Percentiles rank a stretch among this genome's conserved stretches.
phyloP scores from a whole-genome alignment of 495 filamentous ascomycete species.

The Acidiella bohemica region DNA sequence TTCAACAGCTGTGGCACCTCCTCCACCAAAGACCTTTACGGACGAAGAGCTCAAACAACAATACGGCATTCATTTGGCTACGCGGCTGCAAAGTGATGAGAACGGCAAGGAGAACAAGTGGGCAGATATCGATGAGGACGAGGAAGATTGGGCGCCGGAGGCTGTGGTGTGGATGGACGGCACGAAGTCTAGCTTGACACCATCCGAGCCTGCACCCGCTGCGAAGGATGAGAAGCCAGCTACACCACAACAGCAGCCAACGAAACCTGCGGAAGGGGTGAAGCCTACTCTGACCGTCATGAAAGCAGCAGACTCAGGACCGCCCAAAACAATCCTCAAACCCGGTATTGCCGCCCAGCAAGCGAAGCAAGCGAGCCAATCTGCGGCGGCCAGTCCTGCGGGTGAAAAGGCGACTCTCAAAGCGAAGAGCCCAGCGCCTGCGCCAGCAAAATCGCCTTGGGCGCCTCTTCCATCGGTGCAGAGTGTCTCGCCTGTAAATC shows the following conservation, averaged over 20 bases:
- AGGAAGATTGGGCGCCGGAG: conserved; percentile 95
- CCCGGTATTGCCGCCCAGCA: conserved; percentile 22
- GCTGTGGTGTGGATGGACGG: conserved; percentile 95
- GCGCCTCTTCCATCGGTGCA: conserved; percentile 73
- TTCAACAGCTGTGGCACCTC: conserved; percentile 54
- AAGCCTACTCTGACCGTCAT: conserved; percentile 7
- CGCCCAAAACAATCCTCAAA: conserved; percentile 31
- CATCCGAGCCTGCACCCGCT: conserved; percentile 22
- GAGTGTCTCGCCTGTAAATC: conserved; percentile 53
- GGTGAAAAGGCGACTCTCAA: conserved; percentile 64
- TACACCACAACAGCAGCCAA: not conserved
- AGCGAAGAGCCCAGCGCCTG: conserved; percentile 62
- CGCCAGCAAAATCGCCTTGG: conserved; percentile 82
- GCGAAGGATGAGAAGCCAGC: conserved; percentile 2
- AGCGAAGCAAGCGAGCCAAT: conserved; percentile 20
- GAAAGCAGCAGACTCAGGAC: conserved; percentile 21
- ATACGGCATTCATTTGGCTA: conserved; percentile 92
- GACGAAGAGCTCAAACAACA: conserved; percentile 95
- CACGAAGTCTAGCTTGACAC: conserved; percentile 73
- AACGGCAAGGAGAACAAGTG: conserved; percentile 78
- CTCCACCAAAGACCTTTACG: conserved; percentile 81
- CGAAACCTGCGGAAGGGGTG: conserved; percentile 8
- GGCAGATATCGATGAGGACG: conserved; percentile 98
- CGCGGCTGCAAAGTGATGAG: conserved; percentile 69
- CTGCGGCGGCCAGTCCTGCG: conserved; percentile 45